phyloP scores from a whole-genome alignment of 257 asterid species.

The Penstemon eatonii region DNA sequence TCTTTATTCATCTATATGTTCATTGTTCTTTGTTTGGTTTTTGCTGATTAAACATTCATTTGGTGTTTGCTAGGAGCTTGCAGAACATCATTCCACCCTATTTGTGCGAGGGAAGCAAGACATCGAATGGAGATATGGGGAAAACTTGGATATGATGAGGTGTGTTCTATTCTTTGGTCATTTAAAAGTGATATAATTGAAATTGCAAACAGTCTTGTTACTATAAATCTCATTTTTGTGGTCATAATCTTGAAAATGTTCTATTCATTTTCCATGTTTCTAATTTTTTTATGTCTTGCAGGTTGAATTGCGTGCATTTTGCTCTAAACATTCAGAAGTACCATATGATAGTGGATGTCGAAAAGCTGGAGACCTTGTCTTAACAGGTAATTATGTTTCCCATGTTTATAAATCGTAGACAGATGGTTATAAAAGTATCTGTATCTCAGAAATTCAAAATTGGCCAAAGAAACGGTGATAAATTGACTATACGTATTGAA shows the following conservation, averaged over 20 bases:
- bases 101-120: conserved; percentile 95
- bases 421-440: conserved; percentile 21
- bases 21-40: conserved; percentile 19
- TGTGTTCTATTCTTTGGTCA: conserved; percentile 36
- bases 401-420: conserved; percentile 31
- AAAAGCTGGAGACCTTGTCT: conserved; percentile 39
- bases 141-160: conserved; percentile 91
- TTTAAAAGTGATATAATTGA: neutral
- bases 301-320: conserved; percentile 96
- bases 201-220: neutral
- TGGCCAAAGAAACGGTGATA: conserved; percentile 40
- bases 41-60: conserved; percentile 36
- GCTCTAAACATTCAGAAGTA: conserved; percentile 86
- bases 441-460: conserved; percentile 32
- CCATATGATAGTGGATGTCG: conserved; percentile 45
- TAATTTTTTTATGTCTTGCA: conserved; percentile 32
- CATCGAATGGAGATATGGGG: conserved; percentile 99
- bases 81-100: conserved; percentile 96
- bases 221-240: neutral
- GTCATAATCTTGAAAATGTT: neutral
- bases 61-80: conserved; percentile 75
- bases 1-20: neutral
- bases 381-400: conserved; percentile 50
- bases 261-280: conserved; percentile 21
- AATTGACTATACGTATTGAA: conserved; percentile 30